Evolutionary conservation across 2,329 filamentous ascomycete genomes (phyloP).

Genomic region (Zarea fungicola): DNA sequence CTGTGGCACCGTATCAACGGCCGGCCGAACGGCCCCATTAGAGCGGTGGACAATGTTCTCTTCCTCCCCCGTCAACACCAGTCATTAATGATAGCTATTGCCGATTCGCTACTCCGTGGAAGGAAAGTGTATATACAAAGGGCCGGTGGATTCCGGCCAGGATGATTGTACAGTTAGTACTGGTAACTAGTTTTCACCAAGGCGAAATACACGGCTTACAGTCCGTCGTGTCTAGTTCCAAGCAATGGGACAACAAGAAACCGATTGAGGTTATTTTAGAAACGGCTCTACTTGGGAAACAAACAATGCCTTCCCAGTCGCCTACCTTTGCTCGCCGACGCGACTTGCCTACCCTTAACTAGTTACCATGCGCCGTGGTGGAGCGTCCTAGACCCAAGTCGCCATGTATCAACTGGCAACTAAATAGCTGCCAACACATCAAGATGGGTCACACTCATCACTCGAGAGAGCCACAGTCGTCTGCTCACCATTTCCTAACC

Average conservation of each 20-base stretch:
- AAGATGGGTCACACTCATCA: slow-evolving; percentile 62
- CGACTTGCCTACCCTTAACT: slow-evolving; percentile 11
- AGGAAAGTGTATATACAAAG: not conserved
- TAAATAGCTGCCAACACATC: slow-evolving; percentile 90
- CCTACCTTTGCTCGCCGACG: slow-evolving; percentile 9
- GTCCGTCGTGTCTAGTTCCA: too few relatives aligned
- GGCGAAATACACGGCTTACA: too few relatives aligned
- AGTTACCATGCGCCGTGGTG: slow-evolving; percentile 50
- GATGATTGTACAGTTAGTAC: too few relatives aligned
- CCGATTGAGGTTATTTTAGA: too few relatives aligned
- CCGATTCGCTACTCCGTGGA: slow-evolving; percentile 1
- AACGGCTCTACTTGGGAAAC: too few relatives aligned
- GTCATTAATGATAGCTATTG: too few relatives aligned
- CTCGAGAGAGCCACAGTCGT: slow-evolving; percentile 56
- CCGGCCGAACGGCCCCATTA: slow-evolving; percentile 6
- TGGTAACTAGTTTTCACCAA: too few relatives aligned
- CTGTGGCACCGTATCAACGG: not conserved
- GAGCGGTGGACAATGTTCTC: slow-evolving; percentile 14
- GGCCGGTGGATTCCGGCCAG: too few relatives aligned
- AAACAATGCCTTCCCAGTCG: not conserved
- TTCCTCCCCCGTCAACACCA: too few relatives aligned
- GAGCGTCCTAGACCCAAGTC: slow-evolving; percentile 58
- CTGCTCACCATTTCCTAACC: slow-evolving; percentile 48
- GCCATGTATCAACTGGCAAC: slow-evolving; percentile 71
- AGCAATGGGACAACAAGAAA: too few relatives aligned